Evolutionary conservation across 148 eudicot species (phyloP), one percentile per base, ranked within the genome.

Genomic region (Dianthus caryophyllus): DNA sequence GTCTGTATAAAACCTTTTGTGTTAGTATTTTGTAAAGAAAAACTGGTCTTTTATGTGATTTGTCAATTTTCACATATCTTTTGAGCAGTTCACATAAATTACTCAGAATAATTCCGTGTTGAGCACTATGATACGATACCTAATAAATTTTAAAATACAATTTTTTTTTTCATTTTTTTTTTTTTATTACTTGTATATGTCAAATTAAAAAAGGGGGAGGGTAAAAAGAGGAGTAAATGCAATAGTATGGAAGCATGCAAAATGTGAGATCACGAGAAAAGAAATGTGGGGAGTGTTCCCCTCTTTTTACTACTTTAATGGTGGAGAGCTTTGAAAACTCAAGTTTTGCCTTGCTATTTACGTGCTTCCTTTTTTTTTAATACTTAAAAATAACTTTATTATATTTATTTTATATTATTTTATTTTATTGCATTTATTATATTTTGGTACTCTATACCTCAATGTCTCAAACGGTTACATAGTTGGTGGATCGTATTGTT

Each of bases 391-490:
- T 47, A 2, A 26, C 27, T 1, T 20, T 13, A 9, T 33, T 33
- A 7, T 7, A 33, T 33, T 33, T 33, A 33, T 33, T 33, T 2
- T 33, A 2, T 33, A 2, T 33, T 33, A n/a, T 33, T 52, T 47
- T 6, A 26, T 41, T 1, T 20, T 13, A 9, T 33, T 33, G 38
- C 38, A 33, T 33, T 33, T 33, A 33, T 33, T 33, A 33, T 33
- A 2, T 33, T 33, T 33, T 33, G 38, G 38, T 33, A 33, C 4
- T 2, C 7, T 33, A 33, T 33, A 7, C 38, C 3, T 10, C 43
- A 22, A 22, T 31, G 61, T 26, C 36, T 25, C 39, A 68, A 74
- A 74, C 77, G 77, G 73, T 74, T 74, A 68, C 68, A 68, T 68
- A 11, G 61, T 50, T 54, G 22, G 48, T 61, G 72, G 68, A 51